Percentiles rank a stretch among this genome's conserved stretches.
phyloP scores from a whole-genome alignment of 768 basidiomycete species.

The Suillus hirtellus region DNA sequence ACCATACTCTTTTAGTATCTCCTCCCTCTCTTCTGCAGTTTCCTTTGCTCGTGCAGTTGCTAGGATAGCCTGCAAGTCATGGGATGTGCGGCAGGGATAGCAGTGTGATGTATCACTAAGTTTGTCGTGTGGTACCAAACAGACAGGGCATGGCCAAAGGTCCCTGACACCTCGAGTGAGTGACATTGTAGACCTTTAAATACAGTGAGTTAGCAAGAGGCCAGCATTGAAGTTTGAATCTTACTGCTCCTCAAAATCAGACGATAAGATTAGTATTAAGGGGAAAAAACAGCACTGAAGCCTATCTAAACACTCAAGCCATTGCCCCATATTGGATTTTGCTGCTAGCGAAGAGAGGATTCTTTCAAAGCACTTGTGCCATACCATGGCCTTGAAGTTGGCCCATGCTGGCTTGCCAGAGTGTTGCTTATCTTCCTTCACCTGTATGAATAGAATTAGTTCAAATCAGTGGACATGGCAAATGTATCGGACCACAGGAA shows the following conservation, averaged over 20 bases:
- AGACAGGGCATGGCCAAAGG: not conserved
- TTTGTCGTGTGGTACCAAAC: not conserved
- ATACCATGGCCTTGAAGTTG: not conserved
- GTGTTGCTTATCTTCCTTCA: not conserved
- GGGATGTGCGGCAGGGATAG: not conserved
- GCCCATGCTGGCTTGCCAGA: not conserved
- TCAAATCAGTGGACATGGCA: not conserved
- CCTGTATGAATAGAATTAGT: not conserved
- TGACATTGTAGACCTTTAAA: not conserved
- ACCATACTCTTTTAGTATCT: not conserved
- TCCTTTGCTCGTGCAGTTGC: not conserved
- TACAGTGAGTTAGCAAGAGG: not conserved
- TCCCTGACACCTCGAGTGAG: not conserved
- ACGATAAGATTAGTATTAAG: not conserved
- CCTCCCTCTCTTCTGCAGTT: not conserved
- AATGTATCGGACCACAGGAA: not conserved
- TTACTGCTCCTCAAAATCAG: not conserved
- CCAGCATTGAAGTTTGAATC: not conserved
- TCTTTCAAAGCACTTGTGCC: not conserved
- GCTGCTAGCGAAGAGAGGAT: not conserved
- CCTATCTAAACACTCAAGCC: not conserved
- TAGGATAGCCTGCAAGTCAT: not conserved
- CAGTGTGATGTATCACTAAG: not conserved
- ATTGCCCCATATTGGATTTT: not conserved
- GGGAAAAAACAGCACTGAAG: not conserved